Evolutionary conservation across 1,284 basidiomycete genomes (phyloP).

Genomic region (Erythrobasidium hasegawianum): DNA sequence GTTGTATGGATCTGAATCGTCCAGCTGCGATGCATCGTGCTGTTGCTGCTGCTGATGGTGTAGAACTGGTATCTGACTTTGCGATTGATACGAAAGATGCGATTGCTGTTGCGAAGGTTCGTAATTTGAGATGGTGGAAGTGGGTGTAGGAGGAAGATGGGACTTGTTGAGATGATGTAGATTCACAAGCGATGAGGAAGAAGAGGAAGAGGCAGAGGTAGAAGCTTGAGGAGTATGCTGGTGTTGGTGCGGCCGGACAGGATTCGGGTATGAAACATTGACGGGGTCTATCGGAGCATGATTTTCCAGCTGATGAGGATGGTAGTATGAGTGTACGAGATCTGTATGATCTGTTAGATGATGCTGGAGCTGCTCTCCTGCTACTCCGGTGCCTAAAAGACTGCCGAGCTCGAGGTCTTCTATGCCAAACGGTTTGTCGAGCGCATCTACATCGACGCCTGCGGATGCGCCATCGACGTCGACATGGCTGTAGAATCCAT

Average conservation of each 20-base stretch:
- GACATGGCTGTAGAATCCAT: too few species aligned
- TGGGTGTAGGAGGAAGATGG: neutral
- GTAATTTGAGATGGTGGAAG: slow-evolving; percentile 2
- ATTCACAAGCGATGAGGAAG: slow-evolving; percentile 9
- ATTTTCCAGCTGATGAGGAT: neutral
- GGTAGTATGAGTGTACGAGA: neutral
- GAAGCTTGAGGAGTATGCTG: neutral
- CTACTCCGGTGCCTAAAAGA: neutral
- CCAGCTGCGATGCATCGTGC: slow-evolving; percentile 11
- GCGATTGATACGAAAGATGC: neutral
- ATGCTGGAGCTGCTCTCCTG: neutral
- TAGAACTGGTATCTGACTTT: neutral
- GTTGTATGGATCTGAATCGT: neutral
- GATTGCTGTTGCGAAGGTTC: neutral
- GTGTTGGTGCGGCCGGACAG: neutral
- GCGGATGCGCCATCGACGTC: neutral
- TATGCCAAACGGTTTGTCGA: slow-evolving; percentile 22
- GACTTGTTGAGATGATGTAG: neutral
- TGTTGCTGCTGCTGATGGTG: slow-evolving; percentile 4
- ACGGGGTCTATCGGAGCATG: neutral
- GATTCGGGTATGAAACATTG: neutral
- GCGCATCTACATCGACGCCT: neutral
- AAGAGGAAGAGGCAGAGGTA: neutral
- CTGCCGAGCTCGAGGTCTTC: neutral
- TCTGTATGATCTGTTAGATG: neutral